Percentiles rank a stretch among this genome's conserved stretches.
phyloP scores from a whole-genome alignment of 345 rosid genomes.

The Boechera divaricarpa region DNA sequence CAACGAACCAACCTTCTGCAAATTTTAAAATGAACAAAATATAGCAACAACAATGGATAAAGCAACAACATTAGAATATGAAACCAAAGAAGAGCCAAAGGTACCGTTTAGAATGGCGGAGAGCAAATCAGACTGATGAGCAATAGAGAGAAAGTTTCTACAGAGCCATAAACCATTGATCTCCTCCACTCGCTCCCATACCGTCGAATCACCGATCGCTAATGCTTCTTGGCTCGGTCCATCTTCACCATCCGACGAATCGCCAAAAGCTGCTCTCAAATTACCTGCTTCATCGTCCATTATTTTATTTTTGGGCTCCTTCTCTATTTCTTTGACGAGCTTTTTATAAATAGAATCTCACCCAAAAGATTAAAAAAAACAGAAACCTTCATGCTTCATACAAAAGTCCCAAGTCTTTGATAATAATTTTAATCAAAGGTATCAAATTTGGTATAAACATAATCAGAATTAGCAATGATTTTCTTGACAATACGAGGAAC shows the following conservation, averaged over 20 bases:
- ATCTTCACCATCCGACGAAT: constrained; percentile 38
- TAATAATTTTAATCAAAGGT: background rate
- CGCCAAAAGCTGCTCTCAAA: constrained; percentile 72
- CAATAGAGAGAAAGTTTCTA: constrained; percentile 67
- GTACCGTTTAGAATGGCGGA: constrained; percentile 66
- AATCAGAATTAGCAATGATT: background rate
- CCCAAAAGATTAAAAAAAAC: background rate
- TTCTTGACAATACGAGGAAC: too few relatives aligned
- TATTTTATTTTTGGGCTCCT: background rate
- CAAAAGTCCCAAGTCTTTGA: background rate
- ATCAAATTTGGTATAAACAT: background rate
- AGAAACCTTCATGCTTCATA: background rate
- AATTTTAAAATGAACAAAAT: background rate
- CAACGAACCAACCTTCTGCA: constrained; percentile 86
- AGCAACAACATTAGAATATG: background rate
- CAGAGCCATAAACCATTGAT: constrained; percentile 76
- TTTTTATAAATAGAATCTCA: background rate
- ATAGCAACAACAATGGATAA: background rate
- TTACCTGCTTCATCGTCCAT: constrained; percentile 47
- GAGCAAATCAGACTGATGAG: constrained; percentile 59
- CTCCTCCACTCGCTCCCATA: constrained; percentile 61
- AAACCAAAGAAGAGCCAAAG: background rate
- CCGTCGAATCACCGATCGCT: constrained; percentile 8
- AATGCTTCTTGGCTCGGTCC: too few relatives aligned
- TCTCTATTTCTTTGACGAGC: background rate